A percentile compares a stretch with the other conserved stretches of the same genome.
Evolutionary conservation across 23 red algal genomes (phyloP).

Genomic region (Cyanidium caldarium): DNA sequence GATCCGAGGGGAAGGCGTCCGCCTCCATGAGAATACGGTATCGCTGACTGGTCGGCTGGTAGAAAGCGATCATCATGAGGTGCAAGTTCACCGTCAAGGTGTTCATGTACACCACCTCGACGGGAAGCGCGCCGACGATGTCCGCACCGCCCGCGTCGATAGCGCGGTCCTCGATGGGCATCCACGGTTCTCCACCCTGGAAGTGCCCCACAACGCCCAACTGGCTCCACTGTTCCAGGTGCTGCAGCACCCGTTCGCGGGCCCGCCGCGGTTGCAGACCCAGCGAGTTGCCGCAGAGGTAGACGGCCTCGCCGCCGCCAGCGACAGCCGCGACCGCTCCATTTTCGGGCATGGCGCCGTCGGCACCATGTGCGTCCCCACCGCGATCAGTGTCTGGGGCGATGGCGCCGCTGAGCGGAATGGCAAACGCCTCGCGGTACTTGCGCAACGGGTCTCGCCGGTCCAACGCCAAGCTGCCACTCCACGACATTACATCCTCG

Average conservation of each 20-base stretch:
- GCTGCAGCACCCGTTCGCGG: slow-evolving; percentile 6
- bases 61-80: slow-evolving; percentile 75
- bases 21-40: slow-evolving; percentile 58
- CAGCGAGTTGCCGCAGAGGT: slow-evolving; percentile 85
- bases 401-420: too few species aligned
- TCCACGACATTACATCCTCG: too few species aligned
- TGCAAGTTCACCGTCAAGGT: slow-evolving; percentile 88
- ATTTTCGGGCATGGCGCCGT: too few species aligned
- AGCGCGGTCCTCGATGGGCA: slow-evolving; percentile 25
- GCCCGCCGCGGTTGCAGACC: slow-evolving; percentile 22
- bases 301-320: slow-evolving; percentile 16
- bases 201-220: slow-evolving; percentile 66
- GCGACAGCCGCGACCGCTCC: too few species aligned
- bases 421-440: too few species aligned
- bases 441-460: too few species aligned
- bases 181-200: slow-evolving; percentile 36
- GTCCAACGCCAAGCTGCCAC: too few species aligned
- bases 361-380: too few species aligned
- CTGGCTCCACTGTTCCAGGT: slow-evolving; percentile 47
- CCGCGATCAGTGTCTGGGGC: too few species aligned
- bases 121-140: slow-evolving; percentile 26
- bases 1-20: slow-evolving; percentile 64
- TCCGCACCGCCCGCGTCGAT: neutral
- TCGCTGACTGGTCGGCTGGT: slow-evolving; percentile 19
- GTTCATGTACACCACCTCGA: slow-evolving; percentile 85